Percentiles rank a stretch among this genome's conserved stretches.
phyloP scores from a whole-genome alignment of 208 protist genomes.

The Spongospora subterranea region DNA sequence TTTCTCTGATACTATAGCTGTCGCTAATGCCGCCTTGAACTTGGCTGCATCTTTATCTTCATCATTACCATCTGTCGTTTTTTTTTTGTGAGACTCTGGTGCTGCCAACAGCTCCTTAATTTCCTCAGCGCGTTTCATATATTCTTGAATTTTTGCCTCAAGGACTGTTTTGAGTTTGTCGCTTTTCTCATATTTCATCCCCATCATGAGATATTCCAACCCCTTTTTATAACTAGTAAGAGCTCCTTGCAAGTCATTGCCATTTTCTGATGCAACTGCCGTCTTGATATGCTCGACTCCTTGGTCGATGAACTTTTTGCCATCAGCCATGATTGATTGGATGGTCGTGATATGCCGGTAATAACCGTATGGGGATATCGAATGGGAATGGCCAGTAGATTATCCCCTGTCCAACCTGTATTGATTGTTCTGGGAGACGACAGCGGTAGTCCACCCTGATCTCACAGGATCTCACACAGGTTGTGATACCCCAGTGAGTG shows the following conservation, averaged over 20 bases:
- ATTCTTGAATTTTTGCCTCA: slow-evolving; percentile 86
- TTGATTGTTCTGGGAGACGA: too few species aligned
- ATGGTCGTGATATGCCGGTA: too few species aligned
- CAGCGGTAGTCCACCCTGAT: too few species aligned
- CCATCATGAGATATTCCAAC: slow-evolving; percentile 90
- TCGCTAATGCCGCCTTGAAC: slow-evolving; percentile 43
- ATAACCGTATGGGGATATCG: too few species aligned
- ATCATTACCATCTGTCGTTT: slow-evolving; percentile 45
- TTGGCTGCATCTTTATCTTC: slow-evolving; percentile 63
- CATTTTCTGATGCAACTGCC: slow-evolving; percentile 84
- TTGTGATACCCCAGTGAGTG: too few species aligned
- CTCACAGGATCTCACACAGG: too few species aligned
- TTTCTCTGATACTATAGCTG: slow-evolving; percentile 87
- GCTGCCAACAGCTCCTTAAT: slow-evolving; percentile 88
- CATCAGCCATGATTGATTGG: too few species aligned
- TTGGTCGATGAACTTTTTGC: slow-evolving; percentile 85
- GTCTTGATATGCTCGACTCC: slow-evolving; percentile 90
- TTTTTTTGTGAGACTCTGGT: slow-evolving; percentile 50
- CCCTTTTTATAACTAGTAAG: slow-evolving; percentile 88
- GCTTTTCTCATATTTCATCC: slow-evolving; percentile 93
- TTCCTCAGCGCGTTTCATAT: slow-evolving; percentile 90
- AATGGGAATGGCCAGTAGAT: too few species aligned
- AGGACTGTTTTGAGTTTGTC: slow-evolving; percentile 80
- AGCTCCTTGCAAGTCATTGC: slow-evolving; percentile 89
- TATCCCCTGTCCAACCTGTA: too few species aligned